Percentiles rank a stretch among this genome's conserved stretches.
phyloP scores from a whole-genome alignment of 306 rosid genomes.

The Trifolium fragiferum region DNA sequence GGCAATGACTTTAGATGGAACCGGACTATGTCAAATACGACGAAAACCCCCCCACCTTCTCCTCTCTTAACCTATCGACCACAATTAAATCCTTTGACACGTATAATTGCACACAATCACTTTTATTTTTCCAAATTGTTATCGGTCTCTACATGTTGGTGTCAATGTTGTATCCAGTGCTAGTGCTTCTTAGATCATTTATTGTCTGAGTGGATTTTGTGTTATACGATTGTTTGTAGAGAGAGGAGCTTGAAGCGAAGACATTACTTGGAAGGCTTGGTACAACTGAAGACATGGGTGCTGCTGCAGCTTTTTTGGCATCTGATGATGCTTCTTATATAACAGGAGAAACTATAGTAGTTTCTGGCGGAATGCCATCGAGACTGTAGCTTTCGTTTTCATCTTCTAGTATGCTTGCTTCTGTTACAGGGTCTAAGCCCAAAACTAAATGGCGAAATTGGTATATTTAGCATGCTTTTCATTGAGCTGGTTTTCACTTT shows the following conservation, averaged over 20 bases:
- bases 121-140: too few species aligned
- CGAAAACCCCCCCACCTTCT: too few species aligned
- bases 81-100: too few species aligned
- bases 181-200: not conserved
- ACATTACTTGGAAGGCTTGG: constrained; percentile 85
- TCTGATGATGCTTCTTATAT: constrained; percentile 92
- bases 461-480: constrained; percentile 9
- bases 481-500: not conserved
- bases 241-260: constrained; percentile 59
- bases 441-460: not conserved
- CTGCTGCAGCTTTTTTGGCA: constrained; percentile 86
- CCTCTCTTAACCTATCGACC: too few species aligned
- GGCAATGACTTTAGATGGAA: too few species aligned
- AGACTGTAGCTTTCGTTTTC: constrained; percentile 61
- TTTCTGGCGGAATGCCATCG: constrained; percentile 90
- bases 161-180: not conserved
- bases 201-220: constrained; percentile 16
- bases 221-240: constrained; percentile 57
- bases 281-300: constrained; percentile 87
- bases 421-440: constrained; percentile 5
- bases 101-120: not conserved
- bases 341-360: constrained; percentile 94
- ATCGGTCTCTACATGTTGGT: not conserved
- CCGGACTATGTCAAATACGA: too few species aligned
- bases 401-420: constrained; percentile 7